These are phyloP conservation scores for Discostella pseudostelligera DNA, from an alignment of 108 stramenopile species.

Conservation along the genomic window DNA sequence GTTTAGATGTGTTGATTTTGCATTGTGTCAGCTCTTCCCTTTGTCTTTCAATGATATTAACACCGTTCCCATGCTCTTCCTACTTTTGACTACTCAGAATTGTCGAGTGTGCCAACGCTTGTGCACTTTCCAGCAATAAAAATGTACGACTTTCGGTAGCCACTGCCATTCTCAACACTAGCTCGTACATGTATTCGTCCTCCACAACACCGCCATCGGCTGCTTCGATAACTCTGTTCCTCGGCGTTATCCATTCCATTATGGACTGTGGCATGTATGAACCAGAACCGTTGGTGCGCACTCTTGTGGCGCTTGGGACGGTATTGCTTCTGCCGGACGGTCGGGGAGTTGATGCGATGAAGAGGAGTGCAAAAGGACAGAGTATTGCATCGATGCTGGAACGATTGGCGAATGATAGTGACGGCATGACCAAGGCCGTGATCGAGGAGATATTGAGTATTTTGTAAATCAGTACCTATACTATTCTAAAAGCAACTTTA, in stretches of 20 bases:
- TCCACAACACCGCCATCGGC: slow-evolving; percentile 10
- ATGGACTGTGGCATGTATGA: slow-evolving; percentile 61
- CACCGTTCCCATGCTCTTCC: not conserved
- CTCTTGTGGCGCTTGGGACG: slow-evolving; percentile 74
- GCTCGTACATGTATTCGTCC: slow-evolving; percentile 56
- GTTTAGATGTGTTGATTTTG: too few relatives aligned
- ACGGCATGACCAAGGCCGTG: slow-evolving; percentile 55
- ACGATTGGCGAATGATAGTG: slow-evolving; percentile 61
- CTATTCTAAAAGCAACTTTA: too few relatives aligned
- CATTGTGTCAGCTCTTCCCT: not conserved
- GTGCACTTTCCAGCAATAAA: slow-evolving; percentile 64
- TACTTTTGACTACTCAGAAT: slow-evolving; percentile 22
- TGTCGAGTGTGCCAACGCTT: slow-evolving; percentile 52
- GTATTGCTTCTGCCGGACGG: slow-evolving; percentile 49
- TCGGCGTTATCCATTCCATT: slow-evolving; percentile 50
- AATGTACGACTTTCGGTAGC: slow-evolving; percentile 79
- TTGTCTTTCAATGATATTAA: slow-evolving; percentile 1
- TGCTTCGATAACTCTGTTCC: slow-evolving; percentile 40
- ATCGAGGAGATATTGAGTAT: slow-evolving; percentile 64
- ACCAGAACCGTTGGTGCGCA: slow-evolving; percentile 59
- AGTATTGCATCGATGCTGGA: slow-evolving; percentile 65
- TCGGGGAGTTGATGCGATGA: slow-evolving; percentile 46
- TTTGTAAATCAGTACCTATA: slow-evolving; percentile 12
- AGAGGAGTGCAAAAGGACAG: slow-evolving; percentile 53
- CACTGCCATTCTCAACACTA: slow-evolving; percentile 71